phyloP scores from a whole-genome alignment of 1,139 yeast species.

The Candida tropicalis region DNA sequence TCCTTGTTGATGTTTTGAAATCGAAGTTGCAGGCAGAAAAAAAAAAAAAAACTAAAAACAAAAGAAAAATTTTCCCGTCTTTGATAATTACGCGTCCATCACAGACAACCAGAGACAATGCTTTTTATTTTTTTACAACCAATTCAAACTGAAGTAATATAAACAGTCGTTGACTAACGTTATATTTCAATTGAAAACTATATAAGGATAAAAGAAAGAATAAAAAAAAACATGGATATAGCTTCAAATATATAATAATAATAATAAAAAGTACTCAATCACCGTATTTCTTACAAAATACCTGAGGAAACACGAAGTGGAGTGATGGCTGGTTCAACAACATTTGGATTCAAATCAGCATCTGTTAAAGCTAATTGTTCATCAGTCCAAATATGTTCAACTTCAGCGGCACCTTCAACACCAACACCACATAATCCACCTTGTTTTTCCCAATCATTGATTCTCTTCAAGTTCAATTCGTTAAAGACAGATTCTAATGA shows the following conservation, averaged over 20 bases:
- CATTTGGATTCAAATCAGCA: slow-evolving; percentile 65
- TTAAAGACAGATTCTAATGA: slow-evolving; percentile 83
- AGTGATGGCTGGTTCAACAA: slow-evolving; percentile 57
- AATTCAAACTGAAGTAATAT: too few species aligned
- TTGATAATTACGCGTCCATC: too few species aligned
- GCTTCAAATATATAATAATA: not conserved
- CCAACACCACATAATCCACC: slow-evolving; percentile 96
- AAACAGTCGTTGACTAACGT: too few species aligned
- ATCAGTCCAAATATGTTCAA: slow-evolving; percentile 80
- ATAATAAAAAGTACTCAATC: not conserved
- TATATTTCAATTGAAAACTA: too few species aligned
- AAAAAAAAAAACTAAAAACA: not conserved
- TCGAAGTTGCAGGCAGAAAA: not conserved
- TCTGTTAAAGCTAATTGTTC: slow-evolving; percentile 68
- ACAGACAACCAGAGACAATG: not conserved
- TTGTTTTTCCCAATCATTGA: slow-evolving; percentile 69
- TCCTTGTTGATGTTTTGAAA: not conserved
- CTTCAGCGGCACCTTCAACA: slow-evolving; percentile 38
- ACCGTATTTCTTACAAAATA: slow-evolving; percentile 26
- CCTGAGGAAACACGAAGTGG: slow-evolving; percentile 75
- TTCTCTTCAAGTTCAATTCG: slow-evolving; percentile 73
- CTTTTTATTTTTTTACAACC: too few species aligned
- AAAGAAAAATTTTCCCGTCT: not conserved
- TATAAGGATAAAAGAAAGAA: not conserved
- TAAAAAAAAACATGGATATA: not conserved